Evolutionary conservation across 495 filamentous ascomycete genomes (phyloP).

Genomic region (Achaetomiella virescens): DNA sequence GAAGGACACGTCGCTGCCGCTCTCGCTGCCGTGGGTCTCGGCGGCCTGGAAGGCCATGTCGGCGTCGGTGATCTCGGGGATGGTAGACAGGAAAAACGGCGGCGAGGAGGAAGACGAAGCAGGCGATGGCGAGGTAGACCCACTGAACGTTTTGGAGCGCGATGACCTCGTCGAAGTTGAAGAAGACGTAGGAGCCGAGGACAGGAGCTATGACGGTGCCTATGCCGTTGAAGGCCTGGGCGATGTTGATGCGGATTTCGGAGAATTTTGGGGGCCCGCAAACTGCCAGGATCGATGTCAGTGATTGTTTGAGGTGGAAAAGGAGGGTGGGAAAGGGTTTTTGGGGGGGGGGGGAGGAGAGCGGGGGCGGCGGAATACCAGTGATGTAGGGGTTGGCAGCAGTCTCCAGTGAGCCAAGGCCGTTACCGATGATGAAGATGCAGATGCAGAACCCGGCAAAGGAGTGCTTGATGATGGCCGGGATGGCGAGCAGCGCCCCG

Average conservation of each 20-base stretch:
- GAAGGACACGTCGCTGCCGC: slow-evolving; percentile 43
- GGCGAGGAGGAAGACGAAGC: slow-evolving; percentile 61
- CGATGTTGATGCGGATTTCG: slow-evolving; percentile 63
- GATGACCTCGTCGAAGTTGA: slow-evolving; percentile 47
- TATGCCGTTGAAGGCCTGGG: slow-evolving; percentile 63
- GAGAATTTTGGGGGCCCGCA: slow-evolving; percentile 64
- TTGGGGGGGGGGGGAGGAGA: too few relatives aligned
- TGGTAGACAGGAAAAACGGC: slow-evolving; percentile 58
- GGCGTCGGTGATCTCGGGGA: slow-evolving; percentile 69
- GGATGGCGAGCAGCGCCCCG: slow-evolving; percentile 47
- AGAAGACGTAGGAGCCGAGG: slow-evolving; percentile 63
- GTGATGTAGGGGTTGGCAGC: slow-evolving; percentile 50
- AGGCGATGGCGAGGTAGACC: slow-evolving; percentile 67
- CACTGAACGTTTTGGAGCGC: slow-evolving; percentile 60
- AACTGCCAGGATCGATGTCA: slow-evolving; percentile 17
- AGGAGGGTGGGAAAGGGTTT: not conserved
- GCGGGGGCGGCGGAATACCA: not conserved
- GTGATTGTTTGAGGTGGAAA: not conserved
- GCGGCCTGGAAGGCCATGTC: slow-evolving; percentile 54
- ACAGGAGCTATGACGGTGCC: slow-evolving; percentile 58
- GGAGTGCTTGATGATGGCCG: slow-evolving; percentile 46
- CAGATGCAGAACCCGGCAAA: slow-evolving; percentile 65
- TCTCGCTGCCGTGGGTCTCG: slow-evolving; percentile 35
- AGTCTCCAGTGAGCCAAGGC: slow-evolving; percentile 64
- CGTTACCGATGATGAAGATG: slow-evolving; percentile 65